Base-by-base conservation (phyloP, 1,139 yeast species). In the Pichiaceae sp. region DNA sequence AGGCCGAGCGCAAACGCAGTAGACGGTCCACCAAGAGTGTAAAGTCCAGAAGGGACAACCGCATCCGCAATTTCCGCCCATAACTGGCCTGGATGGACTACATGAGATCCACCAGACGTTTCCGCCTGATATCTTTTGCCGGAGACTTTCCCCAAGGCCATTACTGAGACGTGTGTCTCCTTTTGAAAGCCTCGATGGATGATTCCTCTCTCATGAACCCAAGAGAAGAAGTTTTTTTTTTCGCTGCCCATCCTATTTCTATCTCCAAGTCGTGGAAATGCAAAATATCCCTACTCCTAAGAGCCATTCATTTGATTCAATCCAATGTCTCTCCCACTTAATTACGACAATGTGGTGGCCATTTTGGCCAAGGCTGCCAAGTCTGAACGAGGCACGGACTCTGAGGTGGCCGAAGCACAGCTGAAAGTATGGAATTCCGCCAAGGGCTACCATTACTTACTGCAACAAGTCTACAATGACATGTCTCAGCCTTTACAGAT, bases 381-480 rank as follows among this genome's bases (percentile, higher is more conserved):
- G 1, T 37, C 47, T 4, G 46, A 44, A 4, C 38, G 56, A 23
- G 56, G 53, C 3, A 32, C 38, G 0, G 41, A 40, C 5, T 59
- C 54, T 34, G 40, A 43, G 27, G 36, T 39, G 3, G 95, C 95
- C 0, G 96, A 86, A 48, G 53, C 63, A 14, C 84, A 77, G 55
- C 62, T 87, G 41, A 75, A 75, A 45, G 55, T 50, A 11, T 84
- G 94, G 93, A 87, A 82, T 49, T 52, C 59, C 1, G 61, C 59
- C 18, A 71, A 75, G 2, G 89, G 89, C 3, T 56, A 44, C 35
- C 57, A 56, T 35, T 56, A 42, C 31, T 34, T 50, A 6, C 39
- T 57, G 6, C 60, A 61, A 40, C 52, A 68, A 2, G 68, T 83
- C 0, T 87, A 84, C 54, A 62, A 76, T 39, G 77, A 81, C 45